Evolutionary conservation across 495 filamentous ascomycete genomes (phyloP).

Genomic region (Hypoxylon rickii): DNA sequence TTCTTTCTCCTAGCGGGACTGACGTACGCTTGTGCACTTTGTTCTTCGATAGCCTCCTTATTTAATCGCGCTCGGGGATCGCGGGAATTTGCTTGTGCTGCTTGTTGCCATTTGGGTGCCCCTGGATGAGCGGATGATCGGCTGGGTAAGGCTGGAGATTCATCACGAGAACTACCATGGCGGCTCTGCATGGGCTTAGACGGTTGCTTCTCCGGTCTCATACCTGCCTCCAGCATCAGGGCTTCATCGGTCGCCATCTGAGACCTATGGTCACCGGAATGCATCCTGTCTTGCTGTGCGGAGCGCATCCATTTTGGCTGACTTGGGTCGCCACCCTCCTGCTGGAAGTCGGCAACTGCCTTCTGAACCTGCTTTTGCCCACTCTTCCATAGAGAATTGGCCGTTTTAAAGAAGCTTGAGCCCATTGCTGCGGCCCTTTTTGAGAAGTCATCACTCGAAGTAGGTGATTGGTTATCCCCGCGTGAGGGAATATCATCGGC

Average conservation of each 20-base stretch:
- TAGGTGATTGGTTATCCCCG: constrained; percentile 60
- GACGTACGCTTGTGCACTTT: constrained; percentile 83
- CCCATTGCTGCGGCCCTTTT: constrained; percentile 83
- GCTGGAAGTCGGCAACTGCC: constrained; percentile 87
- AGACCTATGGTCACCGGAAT: constrained; percentile 31
- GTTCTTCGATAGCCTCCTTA: constrained; percentile 76
- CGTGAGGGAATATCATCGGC: constrained; percentile 50
- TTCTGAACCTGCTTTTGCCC: constrained; percentile 94
- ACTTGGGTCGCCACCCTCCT: constrained; percentile 67
- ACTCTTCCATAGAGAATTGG: constrained; percentile 90
- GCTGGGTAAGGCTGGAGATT: constrained; percentile 51
- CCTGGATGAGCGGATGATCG: constrained; percentile 30
- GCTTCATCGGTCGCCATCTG: constrained; percentile 78
- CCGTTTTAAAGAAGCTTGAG: constrained; percentile 86
- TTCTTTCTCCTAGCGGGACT: constrained; percentile 85
- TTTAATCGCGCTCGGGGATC: constrained; percentile 67
- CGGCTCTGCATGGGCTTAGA: constrained; percentile 31
- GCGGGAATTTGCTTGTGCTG: constrained; percentile 39
- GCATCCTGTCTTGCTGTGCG: constrained; percentile 47
- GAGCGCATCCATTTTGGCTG: constrained; percentile 97
- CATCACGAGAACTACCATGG: constrained; percentile 42
- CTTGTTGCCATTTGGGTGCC: constrained; percentile 53
- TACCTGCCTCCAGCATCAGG: constrained; percentile 78
- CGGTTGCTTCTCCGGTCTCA: constrained; percentile 51
- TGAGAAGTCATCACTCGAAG: constrained; percentile 72